Percentiles rank a stretch among this genome's conserved stretches.
Conservation (phyloP, 306 rosid genomes). For the Luffa aegyptiaca region DNA sequence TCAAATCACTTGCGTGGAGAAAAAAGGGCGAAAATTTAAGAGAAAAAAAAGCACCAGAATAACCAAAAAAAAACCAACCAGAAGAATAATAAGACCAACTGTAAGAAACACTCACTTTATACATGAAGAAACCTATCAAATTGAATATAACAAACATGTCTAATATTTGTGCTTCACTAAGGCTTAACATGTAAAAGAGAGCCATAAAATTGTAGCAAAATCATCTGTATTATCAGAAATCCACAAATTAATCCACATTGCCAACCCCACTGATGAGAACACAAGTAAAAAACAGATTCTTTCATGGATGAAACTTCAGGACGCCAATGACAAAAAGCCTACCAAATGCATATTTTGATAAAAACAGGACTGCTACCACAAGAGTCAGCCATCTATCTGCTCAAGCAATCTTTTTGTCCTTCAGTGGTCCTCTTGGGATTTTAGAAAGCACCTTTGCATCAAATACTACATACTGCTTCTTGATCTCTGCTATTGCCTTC, state of each 20-base stretch:
- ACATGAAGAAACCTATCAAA: background rate
- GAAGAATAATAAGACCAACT: background rate
- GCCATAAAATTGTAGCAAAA: background rate
- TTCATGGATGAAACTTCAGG: slow-evolving; percentile 9
- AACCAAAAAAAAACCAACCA: background rate
- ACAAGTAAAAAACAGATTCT: background rate
- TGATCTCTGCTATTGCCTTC: slow-evolving; percentile 60
- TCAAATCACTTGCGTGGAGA: background rate
- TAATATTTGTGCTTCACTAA: background rate
- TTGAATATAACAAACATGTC: background rate
- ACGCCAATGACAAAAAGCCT: slow-evolving; percentile 10
- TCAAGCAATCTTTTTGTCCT: slow-evolving; percentile 44
- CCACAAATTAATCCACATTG: slow-evolving; percentile 10
- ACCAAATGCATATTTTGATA: background rate
- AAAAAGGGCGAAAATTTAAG: background rate
- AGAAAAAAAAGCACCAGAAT: background rate
- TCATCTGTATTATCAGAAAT: slow-evolving; percentile 4
- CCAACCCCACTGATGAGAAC: slow-evolving; percentile 6
- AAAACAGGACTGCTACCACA: background rate
- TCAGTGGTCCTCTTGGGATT: slow-evolving; percentile 60
- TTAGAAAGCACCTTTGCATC: slow-evolving; percentile 82
- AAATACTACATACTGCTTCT: slow-evolving; percentile 80
- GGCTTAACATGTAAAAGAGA: background rate
- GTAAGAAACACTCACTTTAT: background rate
- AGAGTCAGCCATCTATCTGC: background rate